phyloP scores from a whole-genome alignment of 2,329 filamentous ascomycete genomes.

The Venturia pyrina region DNA sequence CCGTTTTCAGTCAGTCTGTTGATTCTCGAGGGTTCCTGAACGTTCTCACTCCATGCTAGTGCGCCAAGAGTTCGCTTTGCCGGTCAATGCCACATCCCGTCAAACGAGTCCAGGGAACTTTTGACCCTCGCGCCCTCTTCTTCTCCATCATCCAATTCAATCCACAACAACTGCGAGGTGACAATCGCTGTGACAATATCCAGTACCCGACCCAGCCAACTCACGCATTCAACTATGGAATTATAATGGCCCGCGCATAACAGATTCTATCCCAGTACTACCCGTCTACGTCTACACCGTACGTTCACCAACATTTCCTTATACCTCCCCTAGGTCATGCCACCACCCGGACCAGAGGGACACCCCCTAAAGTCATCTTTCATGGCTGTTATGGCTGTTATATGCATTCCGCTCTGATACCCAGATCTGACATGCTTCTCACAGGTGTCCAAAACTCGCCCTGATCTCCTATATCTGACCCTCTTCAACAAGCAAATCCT shows the following conservation, averaged over 20 bases:
- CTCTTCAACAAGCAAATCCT: not conserved
- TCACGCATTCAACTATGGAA: not conserved
- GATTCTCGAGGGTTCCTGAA: too few relatives aligned
- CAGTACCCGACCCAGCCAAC: not conserved
- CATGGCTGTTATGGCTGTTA: too few relatives aligned
- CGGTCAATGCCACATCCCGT: too few relatives aligned
- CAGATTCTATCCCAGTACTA: not conserved
- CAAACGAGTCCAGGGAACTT: too few relatives aligned
- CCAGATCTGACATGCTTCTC: not conserved
- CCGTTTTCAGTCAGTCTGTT: too few relatives aligned
- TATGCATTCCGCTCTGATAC: not conserved
- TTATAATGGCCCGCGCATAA: not conserved
- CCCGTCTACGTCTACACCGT: conserved; percentile 5
- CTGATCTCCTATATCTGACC: not conserved
- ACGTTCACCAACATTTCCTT: not conserved
- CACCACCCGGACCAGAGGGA: not conserved
- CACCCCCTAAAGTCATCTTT: not conserved
- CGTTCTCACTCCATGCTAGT: too few relatives aligned
- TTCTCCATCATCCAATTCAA: not conserved
- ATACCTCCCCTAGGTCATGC: not conserved
- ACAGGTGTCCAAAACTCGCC: conserved; percentile 4
- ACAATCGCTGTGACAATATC: not conserved
- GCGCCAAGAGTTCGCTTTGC: too few relatives aligned
- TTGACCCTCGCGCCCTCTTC: not conserved
- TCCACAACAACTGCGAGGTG: not conserved